These are phyloP conservation scores for Solanum chmielewskii DNA, from an alignment of 257 asterid species.

Conservation along the genomic window DNA sequence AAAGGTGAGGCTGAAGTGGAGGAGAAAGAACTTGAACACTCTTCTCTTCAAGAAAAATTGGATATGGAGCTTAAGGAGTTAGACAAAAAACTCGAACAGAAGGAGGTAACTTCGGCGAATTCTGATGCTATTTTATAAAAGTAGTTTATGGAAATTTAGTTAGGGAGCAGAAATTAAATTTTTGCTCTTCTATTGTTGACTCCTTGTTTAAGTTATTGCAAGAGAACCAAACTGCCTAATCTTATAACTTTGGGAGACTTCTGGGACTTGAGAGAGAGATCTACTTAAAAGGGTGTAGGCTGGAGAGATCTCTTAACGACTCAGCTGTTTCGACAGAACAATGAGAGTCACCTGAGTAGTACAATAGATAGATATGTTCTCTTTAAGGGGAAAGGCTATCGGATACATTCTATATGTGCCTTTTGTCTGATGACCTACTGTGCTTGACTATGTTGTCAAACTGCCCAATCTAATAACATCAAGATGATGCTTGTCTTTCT, in stretches of 20 bases:
- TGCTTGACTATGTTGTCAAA: not conserved
- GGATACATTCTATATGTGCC: not conserved
- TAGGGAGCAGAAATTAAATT: not conserved
- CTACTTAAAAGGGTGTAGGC: not conserved
- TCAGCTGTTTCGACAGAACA: no score
- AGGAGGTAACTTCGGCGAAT: constrained; percentile 47
- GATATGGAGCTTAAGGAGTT: constrained; percentile 84
- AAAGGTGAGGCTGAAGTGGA: constrained; percentile 66
- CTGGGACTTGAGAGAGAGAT: not conserved
- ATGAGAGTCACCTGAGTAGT: no score
- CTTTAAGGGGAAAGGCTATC: not conserved
- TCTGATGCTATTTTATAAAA: not conserved
- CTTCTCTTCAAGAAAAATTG: constrained; percentile 80
- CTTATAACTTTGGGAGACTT: not conserved
- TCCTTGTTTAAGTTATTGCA: not conserved
- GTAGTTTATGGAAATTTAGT: not conserved
- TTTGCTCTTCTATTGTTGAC: not conserved
- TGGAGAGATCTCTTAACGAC: not conserved
- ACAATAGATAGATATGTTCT: not conserved
- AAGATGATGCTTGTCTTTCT: not conserved
- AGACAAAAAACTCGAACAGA: constrained; percentile 79
- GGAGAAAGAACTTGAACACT: constrained; percentile 80
- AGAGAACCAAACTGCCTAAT: not conserved
- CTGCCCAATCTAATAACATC: not conserved
- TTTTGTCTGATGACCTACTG: not conserved